Evolutionary conservation across 352 stramenopile genomes (phyloP), one percentile per base, ranked within the genome.

Genomic region (Blastocystis sp.): DNA sequence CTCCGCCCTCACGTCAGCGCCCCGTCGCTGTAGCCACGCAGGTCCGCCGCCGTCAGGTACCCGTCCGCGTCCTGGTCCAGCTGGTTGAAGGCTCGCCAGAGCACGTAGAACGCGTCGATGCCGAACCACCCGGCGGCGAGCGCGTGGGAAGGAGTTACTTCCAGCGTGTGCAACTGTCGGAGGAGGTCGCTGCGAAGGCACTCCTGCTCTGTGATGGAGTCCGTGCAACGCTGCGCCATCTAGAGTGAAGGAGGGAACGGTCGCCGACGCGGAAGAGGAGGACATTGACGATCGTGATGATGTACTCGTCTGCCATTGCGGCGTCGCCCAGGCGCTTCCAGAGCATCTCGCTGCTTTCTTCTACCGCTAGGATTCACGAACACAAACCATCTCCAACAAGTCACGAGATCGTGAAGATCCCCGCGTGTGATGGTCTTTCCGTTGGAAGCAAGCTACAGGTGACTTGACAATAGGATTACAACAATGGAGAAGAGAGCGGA

Each of bases 181-280:
- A 48, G 40, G 14, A 84, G 52, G 45, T 84, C 60, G 45, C 74
- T 84, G 34, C 43, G 34, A 4, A 19, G n/a, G 5, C 56, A 67
- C 56, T 84, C 74, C n/a, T 67, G 19, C 19, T 43, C 52, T 10
- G 74, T 66, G 52, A 81, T 62, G 28, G 0, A 38, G 19, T 28
- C 14, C 2, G 23, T 67, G 17, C 53, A 45, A n/a, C 48, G 38
- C 2, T 28, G 23, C 38, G 38, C 45, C 38, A 81, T 59, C 71
- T 81, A 64, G 34, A 64, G 28, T 61, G n/a, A 28, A 40, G 52
- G 11, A n/a, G 7, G 66, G 11, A 64, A 1, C 28, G 23, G 45
- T 5, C 4, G 19, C 7, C 2, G 9, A 84, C 74, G 14, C 74
- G 74, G 43, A 84, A 84, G 10, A 84, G 48, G 45, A 84, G 28